Conservation (phyloP, 1,284 basidiomycete genomes). For the Trametes polyzona region DNA sequence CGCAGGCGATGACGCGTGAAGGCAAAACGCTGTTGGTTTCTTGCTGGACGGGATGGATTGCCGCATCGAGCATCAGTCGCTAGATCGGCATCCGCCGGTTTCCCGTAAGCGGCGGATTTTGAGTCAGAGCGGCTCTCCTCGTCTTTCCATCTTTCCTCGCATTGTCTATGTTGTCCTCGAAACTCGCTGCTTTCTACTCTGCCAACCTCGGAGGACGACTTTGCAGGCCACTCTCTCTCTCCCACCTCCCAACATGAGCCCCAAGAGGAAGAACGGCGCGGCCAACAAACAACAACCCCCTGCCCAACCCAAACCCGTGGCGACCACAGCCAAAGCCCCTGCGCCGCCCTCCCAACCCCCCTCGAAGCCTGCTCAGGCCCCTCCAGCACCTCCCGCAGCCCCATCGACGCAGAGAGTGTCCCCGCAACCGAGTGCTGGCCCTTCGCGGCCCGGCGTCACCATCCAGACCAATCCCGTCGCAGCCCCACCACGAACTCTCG, state of each 20-base stretch:
- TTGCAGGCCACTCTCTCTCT: constrained; percentile 15
- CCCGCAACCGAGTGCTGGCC: constrained; percentile 15
- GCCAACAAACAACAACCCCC: constrained; percentile 22
- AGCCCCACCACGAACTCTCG: constrained; percentile 9
- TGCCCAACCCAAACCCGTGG: constrained; percentile 18
- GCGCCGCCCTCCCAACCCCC: not conserved
- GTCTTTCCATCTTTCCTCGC: constrained; percentile 8
- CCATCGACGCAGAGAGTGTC: constrained; percentile 16
- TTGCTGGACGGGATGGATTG: not conserved
- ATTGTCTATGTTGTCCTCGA: constrained; percentile 27
- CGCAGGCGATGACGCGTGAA: not conserved
- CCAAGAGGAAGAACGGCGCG: constrained; percentile 18
- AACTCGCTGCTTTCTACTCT: constrained; percentile 23
- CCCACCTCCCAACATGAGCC: constrained; percentile 24
- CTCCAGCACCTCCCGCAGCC: constrained; percentile 11
- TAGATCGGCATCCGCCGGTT: constrained; percentile 21
- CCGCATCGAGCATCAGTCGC: constrained; percentile 9
- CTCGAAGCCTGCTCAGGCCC: constrained; percentile 10
- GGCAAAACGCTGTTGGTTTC: not conserved
- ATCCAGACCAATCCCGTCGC: constrained; percentile 12
- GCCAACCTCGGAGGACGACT: constrained; percentile 21
- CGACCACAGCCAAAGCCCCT: not conserved
- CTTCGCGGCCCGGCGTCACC: constrained; percentile 16
- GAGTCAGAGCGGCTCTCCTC: constrained; percentile 10
- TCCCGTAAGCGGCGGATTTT: constrained; percentile 23